phyloP scores from a whole-genome alignment of 73 alveolate species.

The Tetrahymena malaccensis region DNA sequence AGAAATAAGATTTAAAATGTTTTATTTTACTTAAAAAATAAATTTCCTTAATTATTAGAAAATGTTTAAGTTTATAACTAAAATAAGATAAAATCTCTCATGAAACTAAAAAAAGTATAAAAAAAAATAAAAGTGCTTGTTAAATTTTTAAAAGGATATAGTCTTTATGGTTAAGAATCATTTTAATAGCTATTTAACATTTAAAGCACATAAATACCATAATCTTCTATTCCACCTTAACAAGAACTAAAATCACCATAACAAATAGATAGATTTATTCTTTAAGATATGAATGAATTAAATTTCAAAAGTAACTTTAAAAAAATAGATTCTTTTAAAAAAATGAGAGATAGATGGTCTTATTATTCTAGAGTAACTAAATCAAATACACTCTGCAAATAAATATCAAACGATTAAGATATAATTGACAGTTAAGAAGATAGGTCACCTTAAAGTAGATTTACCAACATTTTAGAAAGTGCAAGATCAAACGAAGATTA shows the following conservation, averaged over 20 bases:
- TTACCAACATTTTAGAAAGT: no score
- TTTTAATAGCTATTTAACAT: neutral
- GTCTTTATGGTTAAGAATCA: neutral
- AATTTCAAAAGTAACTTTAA: no score
- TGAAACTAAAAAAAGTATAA: neutral
- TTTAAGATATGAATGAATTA: neutral
- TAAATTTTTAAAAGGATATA: no score
- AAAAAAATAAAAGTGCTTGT: neutral
- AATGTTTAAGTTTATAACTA: no score
- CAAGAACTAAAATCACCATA: neutral
- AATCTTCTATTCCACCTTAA: neutral
- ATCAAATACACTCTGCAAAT: no score
- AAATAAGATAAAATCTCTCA: neutral
- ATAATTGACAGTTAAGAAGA: no score
- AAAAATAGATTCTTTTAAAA: neutral
- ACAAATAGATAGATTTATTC: neutral
- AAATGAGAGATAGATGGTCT: neutral
- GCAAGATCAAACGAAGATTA: no score
- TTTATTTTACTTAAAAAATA: no score
- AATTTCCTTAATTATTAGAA: neutral
- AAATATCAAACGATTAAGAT: no score
- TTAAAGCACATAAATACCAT: neutral
- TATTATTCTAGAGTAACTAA: neutral
- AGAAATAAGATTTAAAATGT: no score
- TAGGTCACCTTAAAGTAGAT: no score